Conservation (phyloP, 495 filamentous ascomycete genomes). For the Neurospora tetrasperma region DNA sequence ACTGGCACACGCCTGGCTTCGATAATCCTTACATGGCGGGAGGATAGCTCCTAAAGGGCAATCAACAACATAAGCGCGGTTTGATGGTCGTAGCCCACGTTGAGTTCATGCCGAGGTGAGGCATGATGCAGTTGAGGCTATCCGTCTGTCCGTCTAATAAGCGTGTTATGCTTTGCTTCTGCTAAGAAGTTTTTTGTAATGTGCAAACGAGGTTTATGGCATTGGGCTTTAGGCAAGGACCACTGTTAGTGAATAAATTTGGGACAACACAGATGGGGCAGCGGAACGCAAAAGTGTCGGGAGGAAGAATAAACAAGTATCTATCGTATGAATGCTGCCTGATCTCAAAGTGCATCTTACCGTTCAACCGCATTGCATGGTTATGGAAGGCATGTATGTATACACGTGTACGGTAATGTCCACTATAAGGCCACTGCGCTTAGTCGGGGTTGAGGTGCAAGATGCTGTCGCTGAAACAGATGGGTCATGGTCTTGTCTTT, state of each 20-base stretch:
- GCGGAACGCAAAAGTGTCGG: background rate
- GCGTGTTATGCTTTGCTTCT: background rate
- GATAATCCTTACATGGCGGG: background rate
- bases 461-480: background rate
- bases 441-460: background rate
- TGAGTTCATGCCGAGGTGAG: background rate
- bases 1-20: background rate
- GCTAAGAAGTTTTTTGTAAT: background rate
- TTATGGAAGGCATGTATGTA: background rate
- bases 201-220: background rate
- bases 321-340: background rate
- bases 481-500: background rate
- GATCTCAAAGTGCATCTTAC: background rate
- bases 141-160: background rate
- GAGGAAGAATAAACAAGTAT: background rate
- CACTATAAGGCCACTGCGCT: background rate
- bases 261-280: background rate
- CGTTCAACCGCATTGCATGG: background rate
- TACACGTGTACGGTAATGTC: background rate
- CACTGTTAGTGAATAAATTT: background rate
- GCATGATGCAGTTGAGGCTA: background rate
- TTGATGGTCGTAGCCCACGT: background rate
- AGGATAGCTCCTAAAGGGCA: background rate
- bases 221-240: background rate
- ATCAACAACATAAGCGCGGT: background rate